Evolutionary conservation across 768 basidiomycete species (phyloP).

Genomic region (Rhizopogon vesiculosus): DNA sequence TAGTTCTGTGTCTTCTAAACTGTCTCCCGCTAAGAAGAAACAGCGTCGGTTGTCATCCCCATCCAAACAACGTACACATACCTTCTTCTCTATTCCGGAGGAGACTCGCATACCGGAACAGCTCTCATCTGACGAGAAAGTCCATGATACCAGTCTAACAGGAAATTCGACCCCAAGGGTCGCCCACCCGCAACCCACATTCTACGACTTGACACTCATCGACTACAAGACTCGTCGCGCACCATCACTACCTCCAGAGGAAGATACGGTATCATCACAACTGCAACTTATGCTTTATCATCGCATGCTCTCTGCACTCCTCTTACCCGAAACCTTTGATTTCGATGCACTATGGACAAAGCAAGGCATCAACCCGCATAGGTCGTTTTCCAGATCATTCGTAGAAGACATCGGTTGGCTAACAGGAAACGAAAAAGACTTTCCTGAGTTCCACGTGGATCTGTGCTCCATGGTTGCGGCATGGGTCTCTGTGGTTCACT

Average conservation of each 20-base stretch:
- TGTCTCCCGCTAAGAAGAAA: constrained; percentile 24
- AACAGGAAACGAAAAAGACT: constrained; percentile 11
- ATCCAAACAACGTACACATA: constrained; percentile 12
- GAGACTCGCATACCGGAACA: neutral
- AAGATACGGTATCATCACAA: constrained; percentile 54
- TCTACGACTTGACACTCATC: constrained; percentile 38
- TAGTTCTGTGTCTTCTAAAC: constrained; percentile 13
- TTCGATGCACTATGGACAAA: constrained; percentile 50
- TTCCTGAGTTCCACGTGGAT: constrained; percentile 15
- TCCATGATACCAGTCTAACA: too few species aligned
- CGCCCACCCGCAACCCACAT: neutral
- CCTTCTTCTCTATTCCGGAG: neutral
- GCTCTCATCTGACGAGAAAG: neutral
- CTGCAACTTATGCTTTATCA: constrained; percentile 79
- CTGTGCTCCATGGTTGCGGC: constrained; percentile 26
- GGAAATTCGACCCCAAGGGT: neutral
- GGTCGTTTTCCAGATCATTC: constrained; percentile 48
- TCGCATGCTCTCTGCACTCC: constrained; percentile 52
- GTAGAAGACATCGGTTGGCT: constrained; percentile 24
- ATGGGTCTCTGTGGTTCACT: constrained; percentile 26
- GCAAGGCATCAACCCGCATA: constrained; percentile 37
- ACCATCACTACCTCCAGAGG: constrained; percentile 46
- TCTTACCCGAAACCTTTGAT: constrained; percentile 41
- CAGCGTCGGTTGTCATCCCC: constrained; percentile 15
- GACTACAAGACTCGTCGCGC: constrained; percentile 70